Percentiles rank a stretch among this genome's conserved stretches.
Evolutionary conservation across 495 filamentous ascomycete species (phyloP).

Genomic region (Elaphomyces granulatus): DNA sequence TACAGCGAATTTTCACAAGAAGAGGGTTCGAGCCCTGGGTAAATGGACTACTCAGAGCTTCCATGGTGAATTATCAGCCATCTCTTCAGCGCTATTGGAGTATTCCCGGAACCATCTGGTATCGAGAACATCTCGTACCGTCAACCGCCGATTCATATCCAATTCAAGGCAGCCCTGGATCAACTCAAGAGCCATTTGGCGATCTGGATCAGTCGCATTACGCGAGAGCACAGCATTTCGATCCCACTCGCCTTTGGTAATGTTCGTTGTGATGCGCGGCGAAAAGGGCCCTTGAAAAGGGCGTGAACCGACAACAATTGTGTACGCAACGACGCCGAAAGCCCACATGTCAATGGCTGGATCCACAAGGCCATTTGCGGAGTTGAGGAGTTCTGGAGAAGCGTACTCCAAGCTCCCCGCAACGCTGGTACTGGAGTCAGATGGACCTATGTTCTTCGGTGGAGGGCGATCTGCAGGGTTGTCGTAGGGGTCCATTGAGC

Average conservation of each 20-base stretch:
- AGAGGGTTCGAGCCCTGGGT: too few species aligned
- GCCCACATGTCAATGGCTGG: slow-evolving; percentile 59
- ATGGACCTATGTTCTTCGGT: slow-evolving; percentile 37
- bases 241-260: slow-evolving; percentile 48
- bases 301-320: slow-evolving; percentile 48
- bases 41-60: slow-evolving; percentile 27
- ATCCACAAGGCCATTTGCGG: slow-evolving; percentile 32
- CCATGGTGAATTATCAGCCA: slow-evolving; percentile 21
- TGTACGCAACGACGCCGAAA: slow-evolving; percentile 52
- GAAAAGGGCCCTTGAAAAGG: slow-evolving; percentile 52
- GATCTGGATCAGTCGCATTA: slow-evolving; percentile 14
- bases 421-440: slow-evolving; percentile 40
- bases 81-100: slow-evolving; percentile 16
- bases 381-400: slow-evolving; percentile 43
- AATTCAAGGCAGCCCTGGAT: slow-evolving; percentile 39
- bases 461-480: slow-evolving; percentile 33
- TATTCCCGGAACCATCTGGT: slow-evolving; percentile 40
- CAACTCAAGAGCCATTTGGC: slow-evolving; percentile 35
- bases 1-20: too few species aligned
- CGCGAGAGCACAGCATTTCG: slow-evolving; percentile 30
- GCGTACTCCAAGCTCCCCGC: slow-evolving; percentile 56
- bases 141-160: slow-evolving; percentile 37
- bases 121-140: slow-evolving; percentile 36
- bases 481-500: slow-evolving; percentile 35
- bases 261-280: slow-evolving; percentile 44